Evolutionary conservation across 202 grass and related monocot genomes (phyloP), one percentile per base, ranked within the genome.

Genomic region (Miscanthus sacchariflorus): DNA sequence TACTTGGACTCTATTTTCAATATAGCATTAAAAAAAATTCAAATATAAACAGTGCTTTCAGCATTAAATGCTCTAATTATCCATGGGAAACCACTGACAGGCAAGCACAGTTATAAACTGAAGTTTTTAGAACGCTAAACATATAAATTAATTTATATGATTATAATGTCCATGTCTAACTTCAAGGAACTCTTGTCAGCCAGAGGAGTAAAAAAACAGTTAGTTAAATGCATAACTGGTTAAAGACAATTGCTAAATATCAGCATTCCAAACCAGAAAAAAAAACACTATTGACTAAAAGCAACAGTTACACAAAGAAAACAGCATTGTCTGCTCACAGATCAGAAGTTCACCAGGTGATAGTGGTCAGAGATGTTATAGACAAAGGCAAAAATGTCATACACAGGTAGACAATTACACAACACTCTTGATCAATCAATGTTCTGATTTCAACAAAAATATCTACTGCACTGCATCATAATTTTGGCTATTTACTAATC

Each of bases 371-470:
- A 19, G 52, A 56, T 56, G 48, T 56, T 56, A 19, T 56, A 56
- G 6, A 21, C 18, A 21, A 56, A 56, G 52, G 52, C 52, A 56
- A 56, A 18, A 56, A 2, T 56, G 6, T 56, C 52, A 56, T 19
- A 56, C 52, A 21, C 52, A 21, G 5, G 18, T 56, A 56, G 17
- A 56, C 18, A 56, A 56, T 56, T 56, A 56, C 72, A 74, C n/a
- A 75, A 75, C 12, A 48, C 43, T 46, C n/a, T 48, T 27, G 72
- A 49, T 74, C 25, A 49, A 27, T 46, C 43, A 48, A 49, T 75
- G 36, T n/a, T 42, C 25, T 70, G 24, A 78, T 33, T 72, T 72
- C 12, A 80, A 87, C 52, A 64, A 64, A 19, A 78, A n/a, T 83
- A 63, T 65, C 33, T 83, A 58, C 70, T 36, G n/a, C 23, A 56